These are phyloP conservation scores for Pseudogymnoascus sp. DNA, from an alignment of 2,329 filamentous ascomycete species.

Conservation along the genomic window DNA sequence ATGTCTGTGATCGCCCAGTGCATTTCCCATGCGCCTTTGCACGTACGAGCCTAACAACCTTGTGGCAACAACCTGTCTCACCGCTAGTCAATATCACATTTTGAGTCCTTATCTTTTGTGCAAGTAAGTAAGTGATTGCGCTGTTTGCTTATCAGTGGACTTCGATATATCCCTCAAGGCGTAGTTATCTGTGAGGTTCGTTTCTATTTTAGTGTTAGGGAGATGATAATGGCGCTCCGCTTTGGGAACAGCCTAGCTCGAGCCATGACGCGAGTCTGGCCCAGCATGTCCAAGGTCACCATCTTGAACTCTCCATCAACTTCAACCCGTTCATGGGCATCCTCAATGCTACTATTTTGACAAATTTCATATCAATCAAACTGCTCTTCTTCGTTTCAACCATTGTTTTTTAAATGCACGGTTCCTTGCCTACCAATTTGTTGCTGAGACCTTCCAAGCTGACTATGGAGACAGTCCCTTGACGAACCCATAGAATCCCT, in stretches of 20 bases:
- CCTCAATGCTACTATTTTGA: not conserved
- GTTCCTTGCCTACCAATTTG: not conserved
- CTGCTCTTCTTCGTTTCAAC: not conserved
- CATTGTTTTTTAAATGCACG: slow-evolving; percentile 6
- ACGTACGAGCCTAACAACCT: not conserved
- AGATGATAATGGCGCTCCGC: slow-evolving; percentile 4
- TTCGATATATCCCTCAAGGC: slow-evolving; percentile 3
- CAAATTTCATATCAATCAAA: not conserved
- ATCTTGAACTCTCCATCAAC: slow-evolving; percentile 4
- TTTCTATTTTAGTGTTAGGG: slow-evolving; percentile 2
- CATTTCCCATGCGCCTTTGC: not conserved
- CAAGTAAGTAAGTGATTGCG: not conserved
- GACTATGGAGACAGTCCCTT: slow-evolving; percentile 5
- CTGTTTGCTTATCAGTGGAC: slow-evolving; percentile 1
- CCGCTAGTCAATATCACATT: not conserved
- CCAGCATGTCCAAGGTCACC: slow-evolving; percentile 3
- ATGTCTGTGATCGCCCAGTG: not conserved
- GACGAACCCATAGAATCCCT: not conserved
- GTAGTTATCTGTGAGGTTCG: not conserved
- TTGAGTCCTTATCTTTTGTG: not conserved
- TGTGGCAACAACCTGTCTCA: not conserved
- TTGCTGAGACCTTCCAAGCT: not conserved
- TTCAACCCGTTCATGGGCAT: not conserved
- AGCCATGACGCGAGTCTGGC: slow-evolving; percentile 8
- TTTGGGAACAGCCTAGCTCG: slow-evolving; percentile 4